phyloP scores from a whole-genome alignment of 1,284 basidiomycete species.

The Thelephora terrestris region DNA sequence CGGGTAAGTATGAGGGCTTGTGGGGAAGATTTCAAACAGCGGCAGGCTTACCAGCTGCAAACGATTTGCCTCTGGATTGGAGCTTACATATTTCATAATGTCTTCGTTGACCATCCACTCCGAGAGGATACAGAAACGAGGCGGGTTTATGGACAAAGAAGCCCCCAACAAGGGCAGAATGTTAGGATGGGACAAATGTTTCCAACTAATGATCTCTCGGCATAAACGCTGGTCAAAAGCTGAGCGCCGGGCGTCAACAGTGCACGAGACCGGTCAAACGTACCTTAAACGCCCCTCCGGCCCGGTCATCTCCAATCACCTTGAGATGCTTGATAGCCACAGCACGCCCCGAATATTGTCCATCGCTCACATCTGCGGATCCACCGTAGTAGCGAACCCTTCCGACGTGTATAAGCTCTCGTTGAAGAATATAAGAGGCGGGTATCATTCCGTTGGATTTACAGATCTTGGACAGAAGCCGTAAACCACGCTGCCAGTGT shows the following conservation, averaged over 20 bases:
- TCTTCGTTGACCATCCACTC: not conserved
- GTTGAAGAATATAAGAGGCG: not conserved
- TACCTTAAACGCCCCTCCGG: too few species aligned
- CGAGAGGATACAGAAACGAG: not conserved
- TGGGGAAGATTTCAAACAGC: too few species aligned
- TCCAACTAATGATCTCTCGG: not conserved
- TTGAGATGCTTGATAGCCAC: not conserved
- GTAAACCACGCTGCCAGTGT: not conserved
- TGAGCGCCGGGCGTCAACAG: too few species aligned
- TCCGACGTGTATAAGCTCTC: too few species aligned
- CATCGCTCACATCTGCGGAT: not conserved
- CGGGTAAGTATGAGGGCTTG: too few species aligned
- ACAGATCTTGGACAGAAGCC: not conserved
- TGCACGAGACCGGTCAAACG: too few species aligned
- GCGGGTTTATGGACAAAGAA: not conserved
- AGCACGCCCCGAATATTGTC: not conserved
- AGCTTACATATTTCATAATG: not conserved
- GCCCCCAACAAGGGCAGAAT: not conserved
- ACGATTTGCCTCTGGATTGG: conserved; percentile 1
- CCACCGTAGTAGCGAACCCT: not conserved
- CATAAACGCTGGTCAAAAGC: not conserved
- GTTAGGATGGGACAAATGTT: not conserved
- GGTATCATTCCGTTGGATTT: not conserved
- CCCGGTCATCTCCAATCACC: too few species aligned
- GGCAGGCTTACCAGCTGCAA: not conserved